Base-by-base conservation (phyloP, 768 basidiomycete genomes). In the Boletus barrowsii region DNA sequence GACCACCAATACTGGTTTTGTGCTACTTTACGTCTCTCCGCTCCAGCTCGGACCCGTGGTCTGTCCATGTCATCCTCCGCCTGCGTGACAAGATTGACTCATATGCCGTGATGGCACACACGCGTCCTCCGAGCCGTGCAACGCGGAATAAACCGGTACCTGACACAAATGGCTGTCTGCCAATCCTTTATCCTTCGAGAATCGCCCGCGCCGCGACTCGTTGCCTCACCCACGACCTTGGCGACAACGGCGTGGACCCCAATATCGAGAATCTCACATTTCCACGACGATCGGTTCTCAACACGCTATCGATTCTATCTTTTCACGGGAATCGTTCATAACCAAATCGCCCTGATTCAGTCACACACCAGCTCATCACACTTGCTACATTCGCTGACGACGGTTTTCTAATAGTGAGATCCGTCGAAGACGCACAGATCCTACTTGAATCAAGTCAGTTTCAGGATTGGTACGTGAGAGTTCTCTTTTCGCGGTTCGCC, bases 201-300 rank as follows among this genome's bases (percentile, higher is more conserved):
- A 33, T 29, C 7, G 5, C 42, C 37, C 24, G 1, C 29, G 22
- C 40, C 13, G 33, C 11, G 32, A 32, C 32, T 10, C 33, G 33
- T 49, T 26, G 6, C 55, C 55, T 39, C 59, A 48, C 60, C 30
- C 43, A 22, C n/a, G 33, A 20, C 47, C 57, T 63, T 62, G 61
- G 36, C 50, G 20, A 49, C 60, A 41, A 49, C 42, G 47, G 29
- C 32, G 9, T 24, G 46, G 49, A 50, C 51, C 42, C 42, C 59
- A 36, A 42, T 42, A 47, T 42, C n/a, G 39, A 45, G 32, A 30
- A 42, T 33, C 26, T 13, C n/a, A 18, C 50, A 54, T 63, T 51
- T 64, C 62, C 58, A 61, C 62, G 59, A 53, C 62, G 40, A 57
- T 58, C 56, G 43, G 46, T 47, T 47, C 42, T 44, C 48, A 39